phyloP scores from a whole-genome alignment of 2,329 filamentous ascomycete genomes.

The Penicillium sp. region DNA sequence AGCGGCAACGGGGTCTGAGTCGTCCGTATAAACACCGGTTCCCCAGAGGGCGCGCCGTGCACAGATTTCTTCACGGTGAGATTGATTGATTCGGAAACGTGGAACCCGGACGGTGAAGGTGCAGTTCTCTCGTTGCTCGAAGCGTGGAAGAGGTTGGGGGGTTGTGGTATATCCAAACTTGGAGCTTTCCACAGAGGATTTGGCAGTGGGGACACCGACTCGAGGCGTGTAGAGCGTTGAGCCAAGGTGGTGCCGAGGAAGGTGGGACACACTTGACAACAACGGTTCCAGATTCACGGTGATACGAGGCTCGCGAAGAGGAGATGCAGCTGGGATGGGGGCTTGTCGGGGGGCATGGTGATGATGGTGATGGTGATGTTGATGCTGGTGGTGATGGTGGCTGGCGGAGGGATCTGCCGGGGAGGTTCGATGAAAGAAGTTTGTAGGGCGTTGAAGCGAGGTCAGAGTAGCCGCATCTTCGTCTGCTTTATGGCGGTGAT shows the following conservation, averaged over 20 bases:
- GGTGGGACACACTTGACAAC: conserved; percentile 67
- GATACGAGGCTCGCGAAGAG: conserved; percentile 60
- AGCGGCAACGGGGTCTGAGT: conserved; percentile 88
- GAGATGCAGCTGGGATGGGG: conserved; percentile 28
- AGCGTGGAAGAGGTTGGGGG: conserved; percentile 72
- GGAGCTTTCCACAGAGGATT: conserved; percentile 45
- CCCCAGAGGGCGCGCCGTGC: conserved; percentile 81
- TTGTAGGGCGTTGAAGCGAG: conserved; percentile 28
- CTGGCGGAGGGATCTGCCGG: conserved; percentile 27
- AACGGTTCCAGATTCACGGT: conserved; percentile 68
- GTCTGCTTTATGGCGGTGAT: conserved; percentile 56
- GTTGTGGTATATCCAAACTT: conserved; percentile 59
- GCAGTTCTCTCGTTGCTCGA: conserved; percentile 79
- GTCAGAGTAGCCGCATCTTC: conserved; percentile 41
- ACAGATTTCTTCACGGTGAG: conserved; percentile 79
- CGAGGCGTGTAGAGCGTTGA: conserved; percentile 76
- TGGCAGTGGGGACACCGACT: conserved; percentile 52
- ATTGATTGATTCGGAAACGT: conserved; percentile 68
- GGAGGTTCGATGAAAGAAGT: conserved; percentile 31
- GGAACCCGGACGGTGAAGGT: conserved; percentile 87
- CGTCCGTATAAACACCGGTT: conserved; percentile 91
- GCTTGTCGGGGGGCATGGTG: conserved; percentile 31
- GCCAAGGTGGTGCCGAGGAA: conserved; percentile 77
- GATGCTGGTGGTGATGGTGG: conserved; percentile 46
- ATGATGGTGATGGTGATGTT: conserved; percentile 49